Evolutionary conservation across 208 protist species (phyloP), one percentile per base, ranked within the genome.

Genomic region (Blechomonas ayalai): DNA sequence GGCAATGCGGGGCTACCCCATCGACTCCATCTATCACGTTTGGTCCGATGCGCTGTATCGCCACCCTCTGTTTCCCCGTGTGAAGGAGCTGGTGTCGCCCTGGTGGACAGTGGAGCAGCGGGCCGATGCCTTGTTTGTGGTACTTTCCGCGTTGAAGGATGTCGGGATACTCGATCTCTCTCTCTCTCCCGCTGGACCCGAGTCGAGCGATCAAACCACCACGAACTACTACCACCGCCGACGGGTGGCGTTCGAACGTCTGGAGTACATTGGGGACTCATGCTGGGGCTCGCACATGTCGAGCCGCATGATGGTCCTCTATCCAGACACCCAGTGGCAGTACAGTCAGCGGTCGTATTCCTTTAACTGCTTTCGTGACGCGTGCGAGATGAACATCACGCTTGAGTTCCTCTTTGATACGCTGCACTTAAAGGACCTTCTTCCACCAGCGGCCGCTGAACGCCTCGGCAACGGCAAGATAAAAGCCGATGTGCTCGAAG

Each of bases 181-280:
- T 2, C 59, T 85, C 2, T 52, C 73, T 16, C 54, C 52, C 2
- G 42, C 48, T 8, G 19, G 28, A 3, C 44, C 49, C 6, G 39
- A 59, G 0, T 34, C 31, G 9, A n/a, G n/a, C 3, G 34, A 7
- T 10, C 35, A 48, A 19, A 48, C 41, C 24, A 49, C 44, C 20
- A 44, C 41, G 31, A 49, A 35, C 19, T 46, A 47, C 59, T 44
- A 60, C 31, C 73, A 74, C 37, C 69, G 75, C 12, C 85, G 78
- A 13, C 73, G 81, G 29, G 40, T 90, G 13, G 78, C 69, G 9
- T 89, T 85, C 59, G 81, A 94, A 20, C 59, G 85, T 18, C 29
- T 85, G 22, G 81, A 94, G 58, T 94, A 89, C 67, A 76, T 94
- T 52, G 85, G 85, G 0, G 85, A 94, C 57, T 80, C 57, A 51